phyloP scores from a whole-genome alignment of 2,329 filamentous ascomycete species.

The Cyphellophora attinorum region DNA sequence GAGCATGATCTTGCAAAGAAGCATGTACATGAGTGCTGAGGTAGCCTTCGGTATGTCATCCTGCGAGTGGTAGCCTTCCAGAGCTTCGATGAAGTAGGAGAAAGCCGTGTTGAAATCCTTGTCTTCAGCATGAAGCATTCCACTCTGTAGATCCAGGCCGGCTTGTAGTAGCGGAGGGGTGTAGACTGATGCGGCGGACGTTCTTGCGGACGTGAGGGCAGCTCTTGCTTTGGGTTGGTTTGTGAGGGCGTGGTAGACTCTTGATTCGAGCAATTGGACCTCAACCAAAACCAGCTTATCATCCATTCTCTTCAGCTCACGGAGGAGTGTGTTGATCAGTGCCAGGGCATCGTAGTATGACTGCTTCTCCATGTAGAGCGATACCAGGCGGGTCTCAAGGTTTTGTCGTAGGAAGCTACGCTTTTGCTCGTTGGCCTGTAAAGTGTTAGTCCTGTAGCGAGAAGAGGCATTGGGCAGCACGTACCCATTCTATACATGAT shows the following conservation, averaged over 20 bases:
- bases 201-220: constrained; percentile 86
- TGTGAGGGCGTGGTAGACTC: constrained; percentile 93
- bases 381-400: constrained; percentile 89
- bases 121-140: constrained; percentile 97
- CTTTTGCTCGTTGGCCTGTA: constrained; percentile 50
- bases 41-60: constrained; percentile 85
- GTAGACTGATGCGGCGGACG: constrained; percentile 93
- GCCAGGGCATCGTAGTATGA: constrained; percentile 94
- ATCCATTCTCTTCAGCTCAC: constrained; percentile 93
- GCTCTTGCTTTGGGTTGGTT: constrained; percentile 95
- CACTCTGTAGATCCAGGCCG: constrained; percentile 96
- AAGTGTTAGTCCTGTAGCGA: too few species aligned
- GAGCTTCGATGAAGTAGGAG: constrained; percentile 98
- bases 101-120: constrained; percentile 98
- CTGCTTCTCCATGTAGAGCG: constrained; percentile 93
- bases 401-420: constrained; percentile 96
- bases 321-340: constrained; percentile 90
- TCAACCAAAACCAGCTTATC: constrained; percentile 98
- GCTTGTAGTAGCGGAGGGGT: constrained; percentile 91
- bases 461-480: constrained; percentile 50
- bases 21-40: constrained; percentile 97
- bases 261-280: constrained; percentile 92
- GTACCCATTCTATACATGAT: constrained; percentile 99
- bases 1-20: constrained; percentile 99
- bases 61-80: constrained; percentile 91